Conservation (phyloP, 805 yeast genomes). For the Candida hispaniensis region DNA sequence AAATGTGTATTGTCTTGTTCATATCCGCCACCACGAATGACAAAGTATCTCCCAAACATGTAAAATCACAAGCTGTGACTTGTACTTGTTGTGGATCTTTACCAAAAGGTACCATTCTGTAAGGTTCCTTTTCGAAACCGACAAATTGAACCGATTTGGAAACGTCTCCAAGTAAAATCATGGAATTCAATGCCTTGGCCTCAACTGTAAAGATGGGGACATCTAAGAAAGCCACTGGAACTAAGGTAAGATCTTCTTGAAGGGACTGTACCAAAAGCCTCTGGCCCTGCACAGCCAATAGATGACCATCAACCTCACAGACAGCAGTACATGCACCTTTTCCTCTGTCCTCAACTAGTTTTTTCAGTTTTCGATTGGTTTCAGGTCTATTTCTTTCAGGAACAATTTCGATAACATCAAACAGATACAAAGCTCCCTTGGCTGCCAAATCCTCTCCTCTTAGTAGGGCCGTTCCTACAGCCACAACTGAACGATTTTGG, state of each 20-base stretch:
- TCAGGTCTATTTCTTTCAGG: slow-evolving; percentile 87
- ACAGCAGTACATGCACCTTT: slow-evolving; percentile 77
- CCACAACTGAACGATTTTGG: slow-evolving; percentile 51
- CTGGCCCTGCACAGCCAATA: slow-evolving; percentile 80
- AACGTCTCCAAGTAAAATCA: slow-evolving; percentile 72
- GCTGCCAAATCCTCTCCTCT: slow-evolving; percentile 74
- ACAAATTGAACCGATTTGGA: slow-evolving; percentile 65
- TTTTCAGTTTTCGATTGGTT: slow-evolving; percentile 65
- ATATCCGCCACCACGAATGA: slow-evolving; percentile 60
- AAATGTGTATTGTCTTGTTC: slow-evolving; percentile 51
- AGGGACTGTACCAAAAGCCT: slow-evolving; percentile 67
- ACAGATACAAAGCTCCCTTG: slow-evolving; percentile 64
- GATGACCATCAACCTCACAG: slow-evolving; percentile 71
- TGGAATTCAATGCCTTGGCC: slow-evolving; percentile 70
- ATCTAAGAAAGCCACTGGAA: slow-evolving; percentile 90
- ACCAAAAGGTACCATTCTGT: slow-evolving; percentile 67
- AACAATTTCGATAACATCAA: slow-evolving; percentile 68
- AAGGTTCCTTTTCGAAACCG: slow-evolving; percentile 94
- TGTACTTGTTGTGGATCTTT: slow-evolving; percentile 57
- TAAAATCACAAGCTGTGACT: slow-evolving; percentile 64
- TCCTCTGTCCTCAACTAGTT: slow-evolving; percentile 58
- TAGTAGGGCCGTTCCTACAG: slow-evolving; percentile 67
- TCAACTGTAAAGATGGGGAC: slow-evolving; percentile 71
- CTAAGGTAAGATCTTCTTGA: slow-evolving; percentile 74
- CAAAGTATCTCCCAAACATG: slow-evolving; percentile 59